These are phyloP conservation scores for Neurospora sp. DNA, from an alignment of 495 filamentous ascomycete genomes.

Conservation along the genomic window DNA sequence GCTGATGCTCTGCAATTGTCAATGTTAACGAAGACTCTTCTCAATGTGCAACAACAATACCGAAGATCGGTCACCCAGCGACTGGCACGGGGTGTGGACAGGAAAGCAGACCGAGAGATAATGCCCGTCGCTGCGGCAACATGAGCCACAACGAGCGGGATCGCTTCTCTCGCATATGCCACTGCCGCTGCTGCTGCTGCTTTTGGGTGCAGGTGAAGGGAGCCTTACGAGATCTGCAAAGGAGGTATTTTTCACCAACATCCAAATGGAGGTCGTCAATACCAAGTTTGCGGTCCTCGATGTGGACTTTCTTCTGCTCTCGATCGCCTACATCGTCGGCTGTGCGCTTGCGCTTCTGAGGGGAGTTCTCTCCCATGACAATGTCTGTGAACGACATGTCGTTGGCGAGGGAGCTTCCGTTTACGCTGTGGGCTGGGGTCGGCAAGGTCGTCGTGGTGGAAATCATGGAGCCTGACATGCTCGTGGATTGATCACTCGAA, in stretches of 20 bases:
- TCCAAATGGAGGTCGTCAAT: conserved; percentile 46
- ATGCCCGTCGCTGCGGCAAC: not conserved
- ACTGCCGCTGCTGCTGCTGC: conserved; percentile 1
- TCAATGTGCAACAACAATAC: conserved; percentile 6
- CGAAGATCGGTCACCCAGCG: conserved; percentile 10
- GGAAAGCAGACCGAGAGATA: not conserved
- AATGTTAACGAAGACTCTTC: conserved; percentile 39
- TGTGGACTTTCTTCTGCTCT: conserved; percentile 45
- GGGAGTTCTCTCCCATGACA: conserved; percentile 31
- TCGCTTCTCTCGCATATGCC: not conserved
- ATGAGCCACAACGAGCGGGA: not conserved
- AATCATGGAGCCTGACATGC: conserved; percentile 34
- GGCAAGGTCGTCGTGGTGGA: conserved; percentile 35
- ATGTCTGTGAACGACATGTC: conserved; percentile 31
- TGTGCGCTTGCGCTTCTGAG: conserved; percentile 45
- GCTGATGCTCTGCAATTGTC: conserved; percentile 36
- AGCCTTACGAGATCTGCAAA: conserved; percentile 53
- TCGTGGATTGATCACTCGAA: conserved; percentile 32
- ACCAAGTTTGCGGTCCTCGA: conserved; percentile 42
- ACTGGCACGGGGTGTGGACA: not conserved
- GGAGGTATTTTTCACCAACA: conserved; percentile 48
- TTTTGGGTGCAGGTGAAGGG: conserved; percentile 25
- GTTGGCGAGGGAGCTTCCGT: conserved; percentile 36
- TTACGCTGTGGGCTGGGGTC: conserved; percentile 48
- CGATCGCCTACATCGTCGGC: conserved; percentile 36